Evolutionary conservation across 306 rosid species (phyloP).

Genomic region (Parietaria judaica): DNA sequence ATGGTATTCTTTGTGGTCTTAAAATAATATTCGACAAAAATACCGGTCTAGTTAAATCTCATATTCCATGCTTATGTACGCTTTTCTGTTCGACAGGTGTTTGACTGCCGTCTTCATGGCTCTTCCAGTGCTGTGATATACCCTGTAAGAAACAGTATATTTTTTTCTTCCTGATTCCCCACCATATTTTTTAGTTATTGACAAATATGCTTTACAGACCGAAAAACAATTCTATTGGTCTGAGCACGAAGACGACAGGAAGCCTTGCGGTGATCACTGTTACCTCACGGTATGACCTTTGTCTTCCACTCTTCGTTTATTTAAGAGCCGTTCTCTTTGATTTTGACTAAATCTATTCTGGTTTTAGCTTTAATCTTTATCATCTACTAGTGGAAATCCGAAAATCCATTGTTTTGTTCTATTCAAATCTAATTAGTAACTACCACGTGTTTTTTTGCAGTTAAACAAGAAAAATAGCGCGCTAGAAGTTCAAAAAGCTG

Average conservation of each 20-base stretch:
- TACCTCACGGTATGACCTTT: constrained; percentile 61
- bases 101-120: constrained; percentile 92
- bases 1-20: constrained; percentile 47
- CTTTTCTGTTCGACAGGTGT: constrained; percentile 53
- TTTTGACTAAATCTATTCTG: not conserved
- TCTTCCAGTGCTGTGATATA: constrained; percentile 68
- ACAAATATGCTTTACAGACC: constrained; percentile 45
- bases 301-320: constrained; percentile 18
- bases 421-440: constrained; percentile 13
- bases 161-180: constrained; percentile 8
- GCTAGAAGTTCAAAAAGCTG: constrained; percentile 29
- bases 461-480: constrained; percentile 31
- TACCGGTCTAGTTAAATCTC: not conserved
- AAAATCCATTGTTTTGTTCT: constrained; percentile 13
- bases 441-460: constrained; percentile 32
- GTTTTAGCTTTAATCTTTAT: constrained; percentile 1
- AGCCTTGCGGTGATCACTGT: constrained; percentile 82
- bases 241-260: constrained; percentile 56
- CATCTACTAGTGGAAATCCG: not conserved
- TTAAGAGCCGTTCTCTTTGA: not conserved
- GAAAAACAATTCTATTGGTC: constrained; percentile 70
- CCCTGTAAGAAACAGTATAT: constrained; percentile 57
- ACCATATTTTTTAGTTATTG: constrained; percentile 18
- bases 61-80: constrained; percentile 21
- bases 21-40: constrained; percentile 7